Percentiles rank a stretch among this genome's conserved stretches.
phyloP scores from a whole-genome alignment of 2,329 filamentous ascomycete genomes.

The Dothidotthia symphoricarpi region DNA sequence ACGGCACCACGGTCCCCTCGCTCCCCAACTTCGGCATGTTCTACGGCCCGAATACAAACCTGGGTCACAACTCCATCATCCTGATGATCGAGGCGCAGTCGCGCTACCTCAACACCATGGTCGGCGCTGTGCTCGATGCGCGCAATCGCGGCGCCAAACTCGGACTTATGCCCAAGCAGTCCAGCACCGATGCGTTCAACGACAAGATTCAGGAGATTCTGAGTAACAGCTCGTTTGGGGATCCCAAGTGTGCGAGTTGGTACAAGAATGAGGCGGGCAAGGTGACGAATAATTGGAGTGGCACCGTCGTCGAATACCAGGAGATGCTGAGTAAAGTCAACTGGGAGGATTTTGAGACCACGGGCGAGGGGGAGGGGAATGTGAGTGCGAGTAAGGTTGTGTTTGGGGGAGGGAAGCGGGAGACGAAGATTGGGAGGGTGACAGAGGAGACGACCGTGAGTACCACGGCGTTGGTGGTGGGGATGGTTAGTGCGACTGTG shows the following conservation, averaged over 20 bases:
- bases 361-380: conserved; percentile 1
- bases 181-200: conserved; percentile 48
- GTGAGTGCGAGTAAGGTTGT: conserved; percentile 34
- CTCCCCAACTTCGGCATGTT: conserved; percentile 59
- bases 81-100: conserved; percentile 62
- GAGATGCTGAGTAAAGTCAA: conserved; percentile 44
- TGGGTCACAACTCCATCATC: conserved; percentile 58
- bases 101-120: conserved; percentile 54
- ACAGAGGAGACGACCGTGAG: conserved; percentile 47
- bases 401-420: conserved; percentile 34
- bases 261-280: conserved; percentile 56
- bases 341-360: conserved; percentile 48
- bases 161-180: conserved; percentile 46
- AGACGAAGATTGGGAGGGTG: conserved; percentile 44
- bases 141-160: conserved; percentile 43
- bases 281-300: conserved; percentile 59
- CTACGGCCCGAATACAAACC: conserved; percentile 58
- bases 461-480: conserved; percentile 39
- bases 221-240: conserved; percentile 50
- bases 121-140: conserved; percentile 51
- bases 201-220: conserved; percentile 48
- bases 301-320: conserved; percentile 58
- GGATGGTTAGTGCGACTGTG: conserved; percentile 37
- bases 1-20: conserved; percentile 52
- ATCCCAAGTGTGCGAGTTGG: conserved; percentile 56